Base-by-base conservation (phyloP, 208 protist genomes). In the Leptomonas seymouri region DNA sequence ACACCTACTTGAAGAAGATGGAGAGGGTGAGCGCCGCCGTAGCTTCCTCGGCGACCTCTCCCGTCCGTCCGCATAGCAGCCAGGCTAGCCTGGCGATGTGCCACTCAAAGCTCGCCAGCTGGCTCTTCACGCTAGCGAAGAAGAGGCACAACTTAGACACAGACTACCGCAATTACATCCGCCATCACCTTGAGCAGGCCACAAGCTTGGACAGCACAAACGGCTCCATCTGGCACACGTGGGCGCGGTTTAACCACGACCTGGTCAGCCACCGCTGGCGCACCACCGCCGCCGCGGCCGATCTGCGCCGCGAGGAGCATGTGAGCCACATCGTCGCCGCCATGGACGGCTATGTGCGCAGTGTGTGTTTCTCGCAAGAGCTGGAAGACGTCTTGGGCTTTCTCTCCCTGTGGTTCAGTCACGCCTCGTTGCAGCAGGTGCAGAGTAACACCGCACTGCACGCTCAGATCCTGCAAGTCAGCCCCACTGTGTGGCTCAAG, bases 331-430 rank as follows among this genome's bases (percentile, higher is more conserved):
- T 98, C 34, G 68, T 97, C 0, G 67, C 67, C 20, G 98, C 98
- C 18, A 80, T 99, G 64, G 76, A 91, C 49, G 97, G 96, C 27
- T 99, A 99, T 84, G 95, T 99, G 71, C 87, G 89, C 45, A 97
- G 88, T 59, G 81, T 92, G 49, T 93, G 71, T 54, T 76, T 91
- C 65, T 85, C 89, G 11, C 74, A 91, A 67, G 89, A 95, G 65
- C 80, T 93, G 20, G 98, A 99, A 87, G 99, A 99, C 81, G 92
- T 97, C 45, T 86, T 99, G 28, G 91, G 99, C n/a, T 94, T 99
- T 57, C 82, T 99, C 36, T 99, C 98, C 39, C 83, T 99, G 30
- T 99, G 97, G 98, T 99, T 99, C 84, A 92, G 94, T 57, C 85
- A 98, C 71, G 90, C 86, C 23, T 66, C 83, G 25, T 61, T 88